These are phyloP conservation scores for Fusarium papillatum DNA, from an alignment of 2,329 filamentous ascomycete genomes.

Conservation along the genomic window DNA sequence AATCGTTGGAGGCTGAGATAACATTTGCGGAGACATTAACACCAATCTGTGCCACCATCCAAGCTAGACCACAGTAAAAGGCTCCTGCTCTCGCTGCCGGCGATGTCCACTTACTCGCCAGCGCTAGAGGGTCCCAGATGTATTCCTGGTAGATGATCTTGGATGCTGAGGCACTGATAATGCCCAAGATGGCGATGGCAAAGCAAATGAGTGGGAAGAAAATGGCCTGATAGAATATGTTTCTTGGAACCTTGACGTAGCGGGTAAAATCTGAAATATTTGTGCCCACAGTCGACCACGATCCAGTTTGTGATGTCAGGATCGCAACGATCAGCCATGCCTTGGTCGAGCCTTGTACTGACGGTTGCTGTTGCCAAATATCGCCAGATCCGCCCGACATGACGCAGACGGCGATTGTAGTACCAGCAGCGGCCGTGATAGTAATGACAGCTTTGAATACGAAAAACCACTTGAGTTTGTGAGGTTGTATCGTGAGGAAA, in stretches of 20 bases:
- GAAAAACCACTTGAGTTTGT: background rate
- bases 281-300: background rate
- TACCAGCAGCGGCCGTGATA: background rate
- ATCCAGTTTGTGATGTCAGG: background rate
- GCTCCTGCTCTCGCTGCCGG: background rate
- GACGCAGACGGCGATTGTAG: background rate
- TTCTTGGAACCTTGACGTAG: background rate
- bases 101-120: background rate
- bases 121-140: background rate
- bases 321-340: background rate
- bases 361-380: background rate
- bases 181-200: background rate
- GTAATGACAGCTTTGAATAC: background rate
- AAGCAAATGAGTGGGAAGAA: background rate
- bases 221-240: background rate
- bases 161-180: background rate
- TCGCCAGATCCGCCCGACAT: background rate
- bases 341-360: background rate
- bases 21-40: background rate
- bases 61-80: background rate
- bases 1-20: background rate
- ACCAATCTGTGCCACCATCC: background rate
- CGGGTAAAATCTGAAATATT: background rate
- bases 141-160: background rate
- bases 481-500: background rate